These are phyloP conservation scores for Mallotus japonicus DNA, from an alignment of 441 rosid species.

Conservation along the genomic window DNA sequence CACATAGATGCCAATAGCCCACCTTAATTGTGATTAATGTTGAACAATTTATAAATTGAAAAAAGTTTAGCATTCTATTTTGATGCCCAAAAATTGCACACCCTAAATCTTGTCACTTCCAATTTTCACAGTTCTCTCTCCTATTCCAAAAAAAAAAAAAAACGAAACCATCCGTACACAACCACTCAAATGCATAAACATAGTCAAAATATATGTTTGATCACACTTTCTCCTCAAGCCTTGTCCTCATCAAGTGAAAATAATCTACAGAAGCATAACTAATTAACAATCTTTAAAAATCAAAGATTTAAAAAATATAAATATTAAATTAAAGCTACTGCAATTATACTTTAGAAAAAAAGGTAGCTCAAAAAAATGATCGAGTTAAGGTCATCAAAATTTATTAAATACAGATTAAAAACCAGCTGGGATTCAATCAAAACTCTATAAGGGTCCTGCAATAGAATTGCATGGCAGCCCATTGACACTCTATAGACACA, in stretches of 20 bases:
- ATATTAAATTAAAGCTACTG: not conserved
- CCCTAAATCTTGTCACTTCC: not conserved
- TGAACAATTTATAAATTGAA: not conserved
- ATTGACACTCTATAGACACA: slow-evolving; percentile 1
- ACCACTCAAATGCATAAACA: not conserved
- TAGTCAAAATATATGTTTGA: not conserved
- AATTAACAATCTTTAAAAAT: not conserved
- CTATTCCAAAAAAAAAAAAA: not conserved
- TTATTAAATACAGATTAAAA: not conserved
- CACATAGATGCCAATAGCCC: not conserved
- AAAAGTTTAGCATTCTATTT: not conserved
- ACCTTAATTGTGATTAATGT: not conserved
- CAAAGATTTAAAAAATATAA: not conserved
- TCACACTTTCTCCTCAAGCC: not conserved
- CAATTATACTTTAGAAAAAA: not conserved
- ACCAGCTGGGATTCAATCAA: not conserved
- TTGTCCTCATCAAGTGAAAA: not conserved
- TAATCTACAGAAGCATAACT: not conserved
- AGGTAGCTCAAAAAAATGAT: too few species aligned
- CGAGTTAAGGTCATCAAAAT: not conserved
- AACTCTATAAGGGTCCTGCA: not conserved
- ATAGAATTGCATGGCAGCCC: not conserved
- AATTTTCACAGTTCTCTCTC: not conserved
- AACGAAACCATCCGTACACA: not conserved
- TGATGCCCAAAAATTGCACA: not conserved